Conservation (phyloP, 2,329 filamentous ascomycete species). For the Fusarium sp. region DNA sequence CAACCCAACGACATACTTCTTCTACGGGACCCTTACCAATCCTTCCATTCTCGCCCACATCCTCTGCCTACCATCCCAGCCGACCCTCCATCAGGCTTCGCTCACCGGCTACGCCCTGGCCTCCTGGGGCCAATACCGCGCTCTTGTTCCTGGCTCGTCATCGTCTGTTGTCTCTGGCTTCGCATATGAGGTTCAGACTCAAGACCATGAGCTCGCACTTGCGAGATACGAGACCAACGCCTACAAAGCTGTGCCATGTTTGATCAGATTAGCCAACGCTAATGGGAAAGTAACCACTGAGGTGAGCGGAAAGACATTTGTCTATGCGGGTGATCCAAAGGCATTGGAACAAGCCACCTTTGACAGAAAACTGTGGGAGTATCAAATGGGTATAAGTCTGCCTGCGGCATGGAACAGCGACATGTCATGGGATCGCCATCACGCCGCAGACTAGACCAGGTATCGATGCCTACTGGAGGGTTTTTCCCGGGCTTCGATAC, state of each 20-base stretch:
- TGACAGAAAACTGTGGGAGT: neutral
- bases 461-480: neutral
- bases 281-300: neutral
- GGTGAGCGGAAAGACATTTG: slow-evolving; percentile 3
- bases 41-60: neutral
- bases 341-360: slow-evolving; percentile 9
- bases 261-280: neutral
- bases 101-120: slow-evolving; percentile 11
- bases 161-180: neutral
- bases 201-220: slow-evolving; percentile 1
- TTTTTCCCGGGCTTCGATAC: neutral
- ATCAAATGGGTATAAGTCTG: neutral
- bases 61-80: slow-evolving; percentile 1
- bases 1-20: slow-evolving; percentile 2
- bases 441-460: slow-evolving; percentile 9
- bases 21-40: neutral
- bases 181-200: slow-evolving; percentile 10
- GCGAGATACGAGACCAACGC: slow-evolving; percentile 9
- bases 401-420: neutral
- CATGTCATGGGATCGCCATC: neutral
- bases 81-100: slow-evolving; percentile 10
- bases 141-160: slow-evolving; percentile 4
- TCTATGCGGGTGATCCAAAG: slow-evolving; percentile 13
- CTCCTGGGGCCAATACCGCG: neutral
- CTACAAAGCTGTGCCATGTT: slow-evolving; percentile 2